Evolutionary conservation across 768 basidiomycete genomes (phyloP).

Genomic region (Russula sp.): DNA sequence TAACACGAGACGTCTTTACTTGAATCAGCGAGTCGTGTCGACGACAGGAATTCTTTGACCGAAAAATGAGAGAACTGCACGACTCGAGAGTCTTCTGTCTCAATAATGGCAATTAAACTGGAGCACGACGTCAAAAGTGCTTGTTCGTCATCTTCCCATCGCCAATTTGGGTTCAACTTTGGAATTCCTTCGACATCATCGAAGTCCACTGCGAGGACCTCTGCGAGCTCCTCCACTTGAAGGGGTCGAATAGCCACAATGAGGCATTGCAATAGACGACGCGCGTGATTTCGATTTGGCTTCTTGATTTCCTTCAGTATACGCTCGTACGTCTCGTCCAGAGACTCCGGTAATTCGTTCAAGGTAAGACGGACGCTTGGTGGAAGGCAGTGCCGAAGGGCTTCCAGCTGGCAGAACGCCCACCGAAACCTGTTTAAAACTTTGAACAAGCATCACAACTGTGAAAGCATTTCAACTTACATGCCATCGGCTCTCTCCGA

Average conservation of each 20-base stretch:
- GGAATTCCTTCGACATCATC: neutral
- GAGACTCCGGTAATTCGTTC: neutral
- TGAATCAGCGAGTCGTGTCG: neutral
- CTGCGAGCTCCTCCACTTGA: conserved; percentile 6
- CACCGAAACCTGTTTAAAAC: conserved; percentile 11
- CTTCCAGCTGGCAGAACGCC: conserved; percentile 6
- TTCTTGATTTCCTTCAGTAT: conserved; percentile 3
- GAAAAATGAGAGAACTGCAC: conserved; percentile 13
- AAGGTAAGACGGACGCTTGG: neutral
- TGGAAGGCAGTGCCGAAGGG: conserved; percentile 6
- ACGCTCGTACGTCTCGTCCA: conserved; percentile 12
- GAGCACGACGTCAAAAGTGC: neutral
- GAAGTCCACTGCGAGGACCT: conserved; percentile 13
- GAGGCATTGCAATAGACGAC: conserved; percentile 13
- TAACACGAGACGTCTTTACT: conserved; percentile 1
- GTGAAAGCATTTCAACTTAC: neutral
- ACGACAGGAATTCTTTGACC: conserved; percentile 10
- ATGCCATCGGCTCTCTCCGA: conserved; percentile 12
- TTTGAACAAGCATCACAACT: neutral
- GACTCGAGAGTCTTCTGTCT: neutral
- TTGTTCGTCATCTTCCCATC: conserved; percentile 1
- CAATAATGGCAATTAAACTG: neutral
- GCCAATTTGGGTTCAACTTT: neutral
- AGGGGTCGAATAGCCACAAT: conserved; percentile 7
- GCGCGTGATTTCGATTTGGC: conserved; percentile 1